Evolutionary conservation across 2,329 filamentous ascomycete genomes (phyloP), one percentile per base, ranked within the genome.

Genomic region (Alternaria viburni): DNA sequence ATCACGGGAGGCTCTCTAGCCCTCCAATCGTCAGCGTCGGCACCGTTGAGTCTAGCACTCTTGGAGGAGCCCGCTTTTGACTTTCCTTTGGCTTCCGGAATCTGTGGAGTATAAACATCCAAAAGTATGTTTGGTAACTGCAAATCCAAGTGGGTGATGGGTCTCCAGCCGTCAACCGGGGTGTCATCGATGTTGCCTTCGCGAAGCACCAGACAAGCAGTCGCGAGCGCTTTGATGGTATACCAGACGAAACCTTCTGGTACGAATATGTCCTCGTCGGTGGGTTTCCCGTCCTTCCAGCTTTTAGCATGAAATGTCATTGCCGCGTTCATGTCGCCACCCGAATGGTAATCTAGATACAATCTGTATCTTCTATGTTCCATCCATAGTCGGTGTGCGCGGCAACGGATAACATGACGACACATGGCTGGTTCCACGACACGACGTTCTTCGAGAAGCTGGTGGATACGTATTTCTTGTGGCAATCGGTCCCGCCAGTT

Each of bases 361-460:
- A 67, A 3, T 8, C 59, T 41, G 28, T 64, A 67, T 6, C 54
- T 41, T 28, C 32, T 45, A 13, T 52, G 17, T n/a, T 10, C 12
- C 64, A 69, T 69, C 56, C 64, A 59, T 4, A 66, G 15, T 41
- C 66, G 41, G 51, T 66, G 50, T n/a, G 59, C 64, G 15, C 55
- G 47, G 21, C 44, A 30, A 12, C 44, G 28, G 13, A 69, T 41
- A 7, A 70, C 30, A 30, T 45, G 41, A n/a, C 50, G 13, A 17
- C 52, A 25, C 6, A 19, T 55, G n/a, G 6, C 17, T 12, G 15
- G 9, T 41, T 30, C 30, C 17, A n/a, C 54, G 30, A 5, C 30
- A 9, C 21, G 56, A n/a, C 5, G 28, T 28, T 30, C 25, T 26
- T 68, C 63, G 8, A 70, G 36, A 1, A 66, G 43, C n/a, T 58